Conservation (phyloP, 2,329 filamentous ascomycete genomes). For the Bipolaris cookei region DNA sequence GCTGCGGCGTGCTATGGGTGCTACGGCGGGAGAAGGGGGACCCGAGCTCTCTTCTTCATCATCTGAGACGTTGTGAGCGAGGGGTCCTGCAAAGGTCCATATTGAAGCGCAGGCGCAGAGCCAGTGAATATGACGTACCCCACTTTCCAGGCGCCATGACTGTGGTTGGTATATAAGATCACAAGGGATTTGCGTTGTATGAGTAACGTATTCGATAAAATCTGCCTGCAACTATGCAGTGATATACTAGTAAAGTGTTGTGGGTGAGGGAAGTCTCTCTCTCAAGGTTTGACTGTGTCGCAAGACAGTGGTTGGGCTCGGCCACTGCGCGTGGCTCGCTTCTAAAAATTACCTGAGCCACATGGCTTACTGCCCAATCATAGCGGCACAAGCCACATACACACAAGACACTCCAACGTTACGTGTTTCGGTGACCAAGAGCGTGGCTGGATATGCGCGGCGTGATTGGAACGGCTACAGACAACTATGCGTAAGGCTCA, state of each 20-base stretch:
- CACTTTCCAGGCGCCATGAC: slow-evolving; percentile 50
- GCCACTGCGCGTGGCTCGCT: slow-evolving; percentile 29
- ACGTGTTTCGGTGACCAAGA: too few species aligned
- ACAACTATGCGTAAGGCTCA: neutral
- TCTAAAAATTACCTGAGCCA: slow-evolving; percentile 30
- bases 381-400: slow-evolving; percentile 5
- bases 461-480: neutral
- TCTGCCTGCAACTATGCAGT: slow-evolving; percentile 5
- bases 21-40: slow-evolving; percentile 56
- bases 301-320: slow-evolving; percentile 38
- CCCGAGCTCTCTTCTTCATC: slow-evolving; percentile 65
- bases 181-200: slow-evolving; percentile 3
- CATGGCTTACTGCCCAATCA: slow-evolving; percentile 41
- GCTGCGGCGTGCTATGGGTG: slow-evolving; percentile 58
- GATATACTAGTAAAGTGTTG: slow-evolving; percentile 17
- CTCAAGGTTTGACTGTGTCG: slow-evolving; percentile 30
- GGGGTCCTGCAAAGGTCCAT: neutral
- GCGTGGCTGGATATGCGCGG: neutral
- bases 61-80: slow-evolving; percentile 44
- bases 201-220: neutral
- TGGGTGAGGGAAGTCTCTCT: slow-evolving; percentile 20
- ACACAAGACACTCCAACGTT: neutral
- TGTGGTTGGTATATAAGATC: slow-evolving; percentile 22
- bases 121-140: slow-evolving; percentile 49
- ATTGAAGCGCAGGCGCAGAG: slow-evolving; percentile 26